Evolutionary conservation across 805 yeast genomes (phyloP), one percentile per base, ranked within the genome.

Genomic region (Nakazawaea siamensis): DNA sequence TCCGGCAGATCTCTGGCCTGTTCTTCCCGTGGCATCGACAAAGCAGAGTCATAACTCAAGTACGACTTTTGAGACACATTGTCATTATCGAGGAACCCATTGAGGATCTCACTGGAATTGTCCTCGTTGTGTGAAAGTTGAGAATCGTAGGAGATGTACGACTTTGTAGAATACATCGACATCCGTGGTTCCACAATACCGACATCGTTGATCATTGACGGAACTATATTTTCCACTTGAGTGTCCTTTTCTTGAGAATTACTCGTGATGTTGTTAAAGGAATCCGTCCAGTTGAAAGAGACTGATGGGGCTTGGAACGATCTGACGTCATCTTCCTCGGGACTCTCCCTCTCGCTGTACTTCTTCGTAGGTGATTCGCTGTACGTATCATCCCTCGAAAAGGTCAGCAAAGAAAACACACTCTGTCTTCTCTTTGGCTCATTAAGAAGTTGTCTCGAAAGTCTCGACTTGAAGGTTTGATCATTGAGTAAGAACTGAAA

Each of bases 41-140:
- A 56, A 1, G 68, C 70, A 1, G 82, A 75, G 48, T 76, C 81
- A 42, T 76, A 77, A 26, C 80, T 71, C 31, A 75, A 43, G 44
- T 74, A 76, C 1, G 82, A 76, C 39, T 62, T 62, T 3, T 53
- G 44, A 1, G 75, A 67, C 21, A 58, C 60, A 35, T 59, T 44
- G 36, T 57, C 63, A 39, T 50, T 54, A 11, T 18, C n/a, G n/a
- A n/a, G 10, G 7, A 10, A 2, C 18, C 18, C 13, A 16, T 20
- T 8, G 23, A 20, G 10, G 7, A 20, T 20, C 23, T 20, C 23
- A n/a, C n/a, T n/a, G n/a, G 23, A 10, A 10, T 20, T 20, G 10
- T 34, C 25, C 10, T 8, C 24, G 16, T 33, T 37, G 15, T 20
- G 28, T 4, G 40, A 37, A 7, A 37, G 16, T 24, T 14, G 25